These are phyloP conservation scores for Colletotrichum echinochloae DNA, from an alignment of 2,329 filamentous ascomycete genomes.

Conservation along the genomic window DNA sequence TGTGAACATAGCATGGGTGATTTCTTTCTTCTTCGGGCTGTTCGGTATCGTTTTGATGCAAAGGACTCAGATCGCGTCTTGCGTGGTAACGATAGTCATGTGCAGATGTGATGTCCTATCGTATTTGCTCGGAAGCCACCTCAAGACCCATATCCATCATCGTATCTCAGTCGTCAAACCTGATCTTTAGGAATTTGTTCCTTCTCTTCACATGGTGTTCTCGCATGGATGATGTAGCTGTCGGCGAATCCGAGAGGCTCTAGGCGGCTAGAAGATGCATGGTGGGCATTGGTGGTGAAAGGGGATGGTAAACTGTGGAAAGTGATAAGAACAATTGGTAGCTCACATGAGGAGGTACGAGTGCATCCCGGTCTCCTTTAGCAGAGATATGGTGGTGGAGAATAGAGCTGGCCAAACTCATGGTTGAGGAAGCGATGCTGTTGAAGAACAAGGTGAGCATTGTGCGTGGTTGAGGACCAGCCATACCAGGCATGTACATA, in stretches of 20 bases:
- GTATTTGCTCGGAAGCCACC: too few species aligned
- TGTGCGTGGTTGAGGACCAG: background rate
- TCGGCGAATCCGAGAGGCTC: background rate
- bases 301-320: background rate
- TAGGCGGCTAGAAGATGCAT: background rate
- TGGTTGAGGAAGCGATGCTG: slow-evolving; percentile 16
- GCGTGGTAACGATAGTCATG: background rate
- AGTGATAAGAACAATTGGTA: background rate
- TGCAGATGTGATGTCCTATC: too few species aligned
- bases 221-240: background rate
- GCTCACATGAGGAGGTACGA: slow-evolving; percentile 46
- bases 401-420: slow-evolving; percentile 42
- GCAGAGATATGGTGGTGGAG: slow-evolving; percentile 49
- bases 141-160: too few species aligned
- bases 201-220: background rate
- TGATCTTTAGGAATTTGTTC: background rate
- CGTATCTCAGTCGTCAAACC: background rate
- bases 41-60: background rate
- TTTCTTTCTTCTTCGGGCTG: background rate
- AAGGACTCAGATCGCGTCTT: background rate
- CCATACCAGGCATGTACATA: background rate
- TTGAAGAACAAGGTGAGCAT: background rate
- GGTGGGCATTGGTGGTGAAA: too few species aligned
- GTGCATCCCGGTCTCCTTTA: slow-evolving; percentile 59
- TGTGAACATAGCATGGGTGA: background rate